Percentiles rank a stretch among this genome's conserved stretches.
phyloP scores from a whole-genome alignment of 306 rosid genomes.

The Morella rubra region DNA sequence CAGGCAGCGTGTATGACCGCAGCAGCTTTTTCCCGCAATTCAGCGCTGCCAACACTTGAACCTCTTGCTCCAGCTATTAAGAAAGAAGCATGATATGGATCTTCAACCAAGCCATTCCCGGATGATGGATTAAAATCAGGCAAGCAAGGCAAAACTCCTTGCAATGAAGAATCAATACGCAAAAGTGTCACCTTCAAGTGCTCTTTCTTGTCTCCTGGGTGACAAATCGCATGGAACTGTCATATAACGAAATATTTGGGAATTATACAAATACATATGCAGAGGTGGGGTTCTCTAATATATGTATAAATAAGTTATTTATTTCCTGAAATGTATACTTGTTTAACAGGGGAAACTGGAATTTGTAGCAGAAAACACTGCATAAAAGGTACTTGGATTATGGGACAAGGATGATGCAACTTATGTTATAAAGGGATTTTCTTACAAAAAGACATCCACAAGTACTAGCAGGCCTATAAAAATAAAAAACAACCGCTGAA shows the following conservation, averaged over 20 bases:
- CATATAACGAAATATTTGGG: background rate
- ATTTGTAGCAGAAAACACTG: background rate
- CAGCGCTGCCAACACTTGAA: conserved; percentile 71
- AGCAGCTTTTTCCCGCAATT: conserved; percentile 85
- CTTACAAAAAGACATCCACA: conserved; percentile 13
- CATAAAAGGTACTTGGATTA: background rate
- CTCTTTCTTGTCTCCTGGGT: conserved; percentile 91
- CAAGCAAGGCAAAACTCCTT: conserved; percentile 96
- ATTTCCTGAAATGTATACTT: background rate
- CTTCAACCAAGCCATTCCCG: conserved; percentile 62
- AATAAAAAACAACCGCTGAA: conserved; percentile 7
- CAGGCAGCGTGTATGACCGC: conserved; percentile 81
- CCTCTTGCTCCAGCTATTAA: conserved; percentile 96
- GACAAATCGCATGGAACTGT: conserved; percentile 30
- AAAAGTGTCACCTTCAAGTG: conserved; percentile 95
- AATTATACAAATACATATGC: background rate
- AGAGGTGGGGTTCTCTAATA: background rate
- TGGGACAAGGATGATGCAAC: background rate
- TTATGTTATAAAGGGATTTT: background rate
- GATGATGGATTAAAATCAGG: conserved; percentile 84
- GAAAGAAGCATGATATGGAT: conserved; percentile 50
- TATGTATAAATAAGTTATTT: too few relatives aligned
- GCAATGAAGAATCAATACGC: conserved; percentile 89
- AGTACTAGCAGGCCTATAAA: conserved; percentile 1
- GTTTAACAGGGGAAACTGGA: background rate